Conservation (phyloP, 73 alveolate species). For the Vitrella brassicaformis region DNA sequence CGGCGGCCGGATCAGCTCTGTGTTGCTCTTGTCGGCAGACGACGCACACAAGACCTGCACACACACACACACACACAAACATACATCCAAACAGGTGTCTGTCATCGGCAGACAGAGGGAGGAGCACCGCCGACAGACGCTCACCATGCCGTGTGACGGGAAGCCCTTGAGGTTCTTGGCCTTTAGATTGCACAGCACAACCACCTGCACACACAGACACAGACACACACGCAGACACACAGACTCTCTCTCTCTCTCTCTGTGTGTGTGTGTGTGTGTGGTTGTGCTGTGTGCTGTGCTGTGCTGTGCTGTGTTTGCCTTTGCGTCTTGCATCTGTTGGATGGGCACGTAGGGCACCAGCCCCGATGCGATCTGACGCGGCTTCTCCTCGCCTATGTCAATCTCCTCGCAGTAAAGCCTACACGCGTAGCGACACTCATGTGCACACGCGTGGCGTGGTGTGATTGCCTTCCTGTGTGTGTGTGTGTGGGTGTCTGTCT, state of each 20-base stretch:
- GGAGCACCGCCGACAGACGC: too few relatives aligned
- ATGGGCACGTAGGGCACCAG: constrained; percentile 54
- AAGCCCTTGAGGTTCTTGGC: constrained; percentile 42
- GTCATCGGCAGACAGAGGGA: too few relatives aligned
- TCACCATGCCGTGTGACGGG: constrained; percentile 54
- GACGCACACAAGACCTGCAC: constrained; percentile 44
- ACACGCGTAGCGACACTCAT: too few relatives aligned
- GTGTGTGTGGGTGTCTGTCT: too few relatives aligned
- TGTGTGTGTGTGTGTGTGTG: too few relatives aligned
- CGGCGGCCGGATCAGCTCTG: constrained; percentile 53
- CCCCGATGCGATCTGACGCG: constrained; percentile 69
- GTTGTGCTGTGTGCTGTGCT: too few relatives aligned
- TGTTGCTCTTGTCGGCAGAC: constrained; percentile 22
- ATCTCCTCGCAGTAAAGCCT: constrained; percentile 70
- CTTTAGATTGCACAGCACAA: constrained; percentile 41
- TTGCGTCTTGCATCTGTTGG: too few relatives aligned
- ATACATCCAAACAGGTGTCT: too few relatives aligned
- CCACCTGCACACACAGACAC: not conserved
- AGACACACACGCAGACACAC: constrained; percentile 8
- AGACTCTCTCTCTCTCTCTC: constrained; percentile 48
- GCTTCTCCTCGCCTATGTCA: constrained; percentile 72
- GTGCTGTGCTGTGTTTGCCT: too few relatives aligned
- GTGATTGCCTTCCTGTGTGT: too few relatives aligned
- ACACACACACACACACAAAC: too few relatives aligned
- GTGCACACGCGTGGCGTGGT: too few relatives aligned